Conservation (phyloP, 176 grass and related monocot genomes). For the Musa itinerans region DNA sequence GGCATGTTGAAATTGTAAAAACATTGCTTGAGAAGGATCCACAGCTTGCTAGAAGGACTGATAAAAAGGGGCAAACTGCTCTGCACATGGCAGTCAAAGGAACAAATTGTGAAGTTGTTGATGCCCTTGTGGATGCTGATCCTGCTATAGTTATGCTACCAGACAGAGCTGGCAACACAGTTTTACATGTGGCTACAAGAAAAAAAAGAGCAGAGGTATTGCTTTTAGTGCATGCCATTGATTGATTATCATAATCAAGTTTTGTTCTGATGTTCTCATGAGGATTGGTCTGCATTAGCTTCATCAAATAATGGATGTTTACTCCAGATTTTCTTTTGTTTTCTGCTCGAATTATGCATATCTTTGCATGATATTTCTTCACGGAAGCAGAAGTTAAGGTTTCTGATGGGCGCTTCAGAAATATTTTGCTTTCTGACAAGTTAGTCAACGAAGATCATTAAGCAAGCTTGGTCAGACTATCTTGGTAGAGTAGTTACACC, state of each 20-base stretch:
- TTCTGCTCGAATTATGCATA: background rate
- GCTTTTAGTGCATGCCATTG: background rate
- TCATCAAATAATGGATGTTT: background rate
- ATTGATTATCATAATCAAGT: background rate
- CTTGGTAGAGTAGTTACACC: background rate
- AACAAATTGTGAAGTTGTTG: slow-evolving; percentile 4
- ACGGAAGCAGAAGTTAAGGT: background rate
- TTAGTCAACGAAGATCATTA: background rate
- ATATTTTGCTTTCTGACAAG: background rate
- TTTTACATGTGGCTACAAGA: slow-evolving; percentile 4
- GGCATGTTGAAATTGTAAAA: slow-evolving; percentile 9
- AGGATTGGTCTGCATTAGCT: background rate
- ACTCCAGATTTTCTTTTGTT: background rate
- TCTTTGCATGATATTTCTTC: background rate
- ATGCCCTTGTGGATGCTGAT: slow-evolving; percentile 9
- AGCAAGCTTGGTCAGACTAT: too few relatives aligned
- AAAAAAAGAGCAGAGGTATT: slow-evolving; percentile 14
- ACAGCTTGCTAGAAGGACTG: slow-evolving; percentile 7
- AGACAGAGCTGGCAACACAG: slow-evolving; percentile 13
- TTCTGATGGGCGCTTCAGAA: background rate
- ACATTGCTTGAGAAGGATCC: slow-evolving; percentile 12
- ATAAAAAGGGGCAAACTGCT: slow-evolving; percentile 12
- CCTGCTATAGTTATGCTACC: slow-evolving; percentile 11
- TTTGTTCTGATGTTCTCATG: background rate
- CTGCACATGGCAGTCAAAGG: slow-evolving; percentile 12